Evolutionary conservation across 371 early-diverging fungal genomes (phyloP), one percentile per base, ranked within the genome.

Genomic region (Fennellomyces sp.): DNA sequence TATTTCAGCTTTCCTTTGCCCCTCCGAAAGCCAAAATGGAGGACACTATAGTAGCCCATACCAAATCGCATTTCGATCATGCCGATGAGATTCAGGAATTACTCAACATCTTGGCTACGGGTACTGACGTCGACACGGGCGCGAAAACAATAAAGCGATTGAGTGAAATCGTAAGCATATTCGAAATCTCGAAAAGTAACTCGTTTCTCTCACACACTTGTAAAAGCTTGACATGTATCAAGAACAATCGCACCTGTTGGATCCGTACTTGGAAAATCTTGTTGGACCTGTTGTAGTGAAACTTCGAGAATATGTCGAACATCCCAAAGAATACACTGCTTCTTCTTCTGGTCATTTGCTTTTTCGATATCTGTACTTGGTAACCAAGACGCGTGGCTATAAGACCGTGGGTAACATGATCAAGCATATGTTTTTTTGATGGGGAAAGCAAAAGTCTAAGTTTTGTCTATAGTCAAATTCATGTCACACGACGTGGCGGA

Each of bases 401-500:
- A 97, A 97, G 64, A 91, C 89, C 1, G 69, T 89, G 57, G 84
- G 89, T 88, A n/a, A 79, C 65, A 49, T 27, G 52, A 21, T 45
- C 17, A 36, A 10, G 6, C 57, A 31, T n/a, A 12, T 25, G 12
- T 12, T 27, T 60, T 27, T 41, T 53, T 13, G 23, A 28, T 33
- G 7, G 23, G 19, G 47, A 25, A 1, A 17, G 31, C 50, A 33
- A 21, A 26, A 36, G 17, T 27, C n/a, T 15, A 51, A 29, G 13
- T 17, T 27, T 27, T 27, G 59, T 33, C 39, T 30, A 52, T 83
- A 74, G 88, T 97, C 65, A 90, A 90, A 60, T 92, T 95, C 65
- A 88, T 97, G 64, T 84, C 94, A 4, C 96, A 97, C 71, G 92
- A 94, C 53, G 96, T 93, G 10, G 75, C 84, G 21, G 95, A 95